These are phyloP conservation scores for Candida nemodendra DNA, from an alignment of 805 yeast genomes.

Conservation along the genomic window DNA sequence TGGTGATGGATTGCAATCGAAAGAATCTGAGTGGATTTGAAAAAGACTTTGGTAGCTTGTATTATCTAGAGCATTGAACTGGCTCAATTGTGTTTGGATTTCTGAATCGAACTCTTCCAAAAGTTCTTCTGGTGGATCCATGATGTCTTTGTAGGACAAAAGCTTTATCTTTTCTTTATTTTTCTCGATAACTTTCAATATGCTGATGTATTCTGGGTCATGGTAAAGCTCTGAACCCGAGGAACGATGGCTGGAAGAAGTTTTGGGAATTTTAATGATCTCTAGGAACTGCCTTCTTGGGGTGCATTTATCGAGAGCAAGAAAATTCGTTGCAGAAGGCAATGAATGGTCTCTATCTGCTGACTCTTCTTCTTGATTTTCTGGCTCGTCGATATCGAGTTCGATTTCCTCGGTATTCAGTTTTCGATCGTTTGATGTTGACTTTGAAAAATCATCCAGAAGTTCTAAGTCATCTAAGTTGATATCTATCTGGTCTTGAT, in stretches of 20 bases:
- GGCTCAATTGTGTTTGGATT: slow-evolving; percentile 9
- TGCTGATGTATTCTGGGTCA: slow-evolving; percentile 37
- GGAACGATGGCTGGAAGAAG: slow-evolving; percentile 17
- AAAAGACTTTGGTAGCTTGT: slow-evolving; percentile 14
- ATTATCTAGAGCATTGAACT: slow-evolving; percentile 5
- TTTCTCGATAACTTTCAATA: slow-evolving; percentile 20
- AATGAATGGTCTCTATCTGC: too few species aligned
- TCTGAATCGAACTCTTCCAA: slow-evolving; percentile 14
- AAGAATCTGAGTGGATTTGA: slow-evolving; percentile 15
- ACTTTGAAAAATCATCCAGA: too few species aligned
- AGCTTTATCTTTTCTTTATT: slow-evolving; percentile 13
- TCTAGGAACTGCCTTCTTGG: slow-evolving; percentile 63
- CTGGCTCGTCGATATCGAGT: slow-evolving; percentile 25
- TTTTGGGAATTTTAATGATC: slow-evolving; percentile 41
- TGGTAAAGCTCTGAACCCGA: slow-evolving; percentile 28
- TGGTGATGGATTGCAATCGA: slow-evolving; percentile 21
- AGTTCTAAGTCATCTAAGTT: slow-evolving; percentile 23
- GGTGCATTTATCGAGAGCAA: slow-evolving; percentile 84
- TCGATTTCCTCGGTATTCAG: slow-evolving; percentile 29
- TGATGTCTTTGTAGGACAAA: slow-evolving; percentile 9
- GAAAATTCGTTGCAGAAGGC: slow-evolving; percentile 52
- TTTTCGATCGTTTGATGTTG: background rate
- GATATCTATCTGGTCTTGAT: slow-evolving; percentile 31
- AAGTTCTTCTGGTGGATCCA: slow-evolving; percentile 14
- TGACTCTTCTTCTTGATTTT: slow-evolving; percentile 20